Conservation (phyloP, 2,329 filamentous ascomycete genomes). For the Neofusicoccum umdonicola region DNA sequence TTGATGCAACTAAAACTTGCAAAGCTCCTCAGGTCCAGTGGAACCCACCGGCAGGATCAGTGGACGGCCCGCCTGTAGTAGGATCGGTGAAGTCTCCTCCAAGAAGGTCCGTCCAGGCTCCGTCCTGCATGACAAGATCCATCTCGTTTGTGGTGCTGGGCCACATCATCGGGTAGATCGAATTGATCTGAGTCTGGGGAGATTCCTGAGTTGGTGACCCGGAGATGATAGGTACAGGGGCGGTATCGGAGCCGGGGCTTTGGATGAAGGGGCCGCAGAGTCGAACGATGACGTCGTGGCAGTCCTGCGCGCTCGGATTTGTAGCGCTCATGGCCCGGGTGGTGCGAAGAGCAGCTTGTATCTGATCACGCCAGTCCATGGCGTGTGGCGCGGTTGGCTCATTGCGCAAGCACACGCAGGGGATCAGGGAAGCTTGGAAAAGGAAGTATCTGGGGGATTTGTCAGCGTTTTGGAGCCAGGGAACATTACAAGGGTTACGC, state of each 20-base stretch:
- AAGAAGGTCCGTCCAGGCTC: conserved; percentile 21
- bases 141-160: conserved; percentile 22
- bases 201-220: conserved; percentile 21
- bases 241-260: conserved; percentile 3
- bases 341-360: conserved; percentile 37
- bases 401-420: conserved; percentile 48
- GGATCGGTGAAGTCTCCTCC: neutral
- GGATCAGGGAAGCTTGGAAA: conserved; percentile 51
- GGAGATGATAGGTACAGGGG: conserved; percentile 7
- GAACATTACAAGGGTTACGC: conserved; percentile 19
- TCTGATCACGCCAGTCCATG: conserved; percentile 43
- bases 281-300: conserved; percentile 41
- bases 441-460: conserved; percentile 34
- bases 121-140: conserved; percentile 23
- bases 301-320: conserved; percentile 45
- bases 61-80: neutral
- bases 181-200: conserved; percentile 22
- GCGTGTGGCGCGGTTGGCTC: conserved; percentile 38
- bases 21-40: neutral
- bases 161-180: conserved; percentile 24
- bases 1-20: neutral
- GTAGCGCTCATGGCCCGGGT: conserved; percentile 38
- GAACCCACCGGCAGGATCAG: neutral
- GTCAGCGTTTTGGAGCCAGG: neutral
- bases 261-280: conserved; percentile 36